Evolutionary conservation across 441 rosid species (phyloP), one percentile per base, ranked within the genome.

Genomic region (Mallotus japonicus): DNA sequence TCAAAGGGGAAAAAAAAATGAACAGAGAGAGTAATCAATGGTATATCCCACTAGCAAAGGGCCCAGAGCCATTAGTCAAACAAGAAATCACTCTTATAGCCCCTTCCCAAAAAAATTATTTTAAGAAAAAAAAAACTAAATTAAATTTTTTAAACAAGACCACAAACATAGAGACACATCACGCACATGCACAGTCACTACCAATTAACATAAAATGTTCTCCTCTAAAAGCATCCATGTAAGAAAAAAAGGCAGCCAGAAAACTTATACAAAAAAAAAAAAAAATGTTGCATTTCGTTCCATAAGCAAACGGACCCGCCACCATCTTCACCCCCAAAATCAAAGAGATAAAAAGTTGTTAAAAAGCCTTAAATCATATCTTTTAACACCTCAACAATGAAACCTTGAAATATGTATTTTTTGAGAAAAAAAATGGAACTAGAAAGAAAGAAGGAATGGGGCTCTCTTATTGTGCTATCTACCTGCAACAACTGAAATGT

Each of bases 401-500:
- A 61, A 76, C 47, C 54, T 0, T 11, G 40, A 37, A 37, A 37
- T 4, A 37, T 4, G 5, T 4, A 37, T 37, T 3, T 37, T 37
- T 6, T 5, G 2, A 63, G 72, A 66, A 5, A 3, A 55, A 63
- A 60, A 12, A 14, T 46, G 28, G 42, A 32, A 62, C 8, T 0
- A 49, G 58, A 59, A 15, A 13, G 42, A 24, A 49, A 56, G 3
- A 63, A 61, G 34, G 51, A 61, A 53, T 50, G 17, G 17, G 60
- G 51, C 28, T 34, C 55, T 61, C 34, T 20, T 62, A 17, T 8
- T n/a, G 24, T 62, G 5, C 0, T 40, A 63, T 55, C 75, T 80
- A 93, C 98, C 98, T 86, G 97, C 96, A 85, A 93, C 97, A 54
- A 89, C 92, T 20, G 96, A 90, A 67, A 93, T 91, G 83, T 90